phyloP scores from a whole-genome alignment of 257 asterid genomes.

The Jacaranda copaia region DNA sequence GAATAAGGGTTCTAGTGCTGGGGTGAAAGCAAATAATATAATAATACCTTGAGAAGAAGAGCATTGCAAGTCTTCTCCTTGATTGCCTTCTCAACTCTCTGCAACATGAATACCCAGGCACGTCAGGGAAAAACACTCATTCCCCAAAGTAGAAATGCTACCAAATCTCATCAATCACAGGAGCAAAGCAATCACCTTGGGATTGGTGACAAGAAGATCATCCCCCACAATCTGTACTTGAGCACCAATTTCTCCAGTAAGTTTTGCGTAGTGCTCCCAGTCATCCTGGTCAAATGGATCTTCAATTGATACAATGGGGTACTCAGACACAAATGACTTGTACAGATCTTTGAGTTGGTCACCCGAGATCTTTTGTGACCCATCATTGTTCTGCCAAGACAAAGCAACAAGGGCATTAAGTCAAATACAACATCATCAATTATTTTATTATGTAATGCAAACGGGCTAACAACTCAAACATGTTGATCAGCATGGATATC shows the following conservation, averaged over 20 bases:
- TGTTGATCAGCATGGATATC: neutral
- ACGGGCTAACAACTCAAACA: neutral
- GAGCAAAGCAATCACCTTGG: slow-evolving; percentile 59
- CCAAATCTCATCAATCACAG: neutral
- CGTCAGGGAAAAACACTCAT: neutral
- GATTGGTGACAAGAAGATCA: slow-evolving; percentile 95
- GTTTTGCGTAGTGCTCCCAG: slow-evolving; percentile 86
- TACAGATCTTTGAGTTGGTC: slow-evolving; percentile 91
- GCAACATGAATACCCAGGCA: slow-evolving; percentile 32
- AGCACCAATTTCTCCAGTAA: slow-evolving; percentile 78
- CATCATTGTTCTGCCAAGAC: slow-evolving; percentile 73
- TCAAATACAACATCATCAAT: neutral
- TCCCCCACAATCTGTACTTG: slow-evolving; percentile 97
- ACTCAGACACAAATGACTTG: slow-evolving; percentile 81
- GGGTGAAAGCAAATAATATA: neutral
- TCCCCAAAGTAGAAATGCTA: neutral
- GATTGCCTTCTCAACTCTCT: slow-evolving; percentile 98
- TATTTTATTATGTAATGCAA: neutral
- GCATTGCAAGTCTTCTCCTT: slow-evolving; percentile 93
- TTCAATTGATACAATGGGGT: slow-evolving; percentile 95
- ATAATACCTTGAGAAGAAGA: slow-evolving; percentile 87
- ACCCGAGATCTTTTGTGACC: slow-evolving; percentile 84
- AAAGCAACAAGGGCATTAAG: neutral
- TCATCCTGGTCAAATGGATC: slow-evolving; percentile 99
- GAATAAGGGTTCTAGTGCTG: neutral